phyloP scores from a whole-genome alignment of 2,329 filamentous ascomycete genomes.

The Clonostachys byssicola region DNA sequence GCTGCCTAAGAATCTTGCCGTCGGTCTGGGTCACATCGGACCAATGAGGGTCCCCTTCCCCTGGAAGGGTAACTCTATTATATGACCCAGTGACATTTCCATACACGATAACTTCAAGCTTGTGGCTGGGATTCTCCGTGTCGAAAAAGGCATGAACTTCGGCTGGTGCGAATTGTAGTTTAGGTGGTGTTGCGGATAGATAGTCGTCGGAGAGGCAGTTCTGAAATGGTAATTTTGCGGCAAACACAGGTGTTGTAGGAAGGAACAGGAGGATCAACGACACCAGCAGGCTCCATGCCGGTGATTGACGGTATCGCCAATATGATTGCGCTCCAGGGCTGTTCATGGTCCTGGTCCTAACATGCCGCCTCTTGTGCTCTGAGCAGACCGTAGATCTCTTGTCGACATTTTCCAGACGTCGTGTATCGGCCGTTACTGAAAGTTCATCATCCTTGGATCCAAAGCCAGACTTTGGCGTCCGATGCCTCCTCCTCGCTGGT shows the following conservation, averaged over 20 bases:
- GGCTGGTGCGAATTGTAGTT: conserved; percentile 76
- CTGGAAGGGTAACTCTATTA: conserved; percentile 52
- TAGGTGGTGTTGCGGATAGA: conserved; percentile 47
- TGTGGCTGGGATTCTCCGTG: conserved; percentile 52
- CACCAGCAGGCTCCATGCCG: conserved; percentile 15
- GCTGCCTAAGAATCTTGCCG: conserved; percentile 74
- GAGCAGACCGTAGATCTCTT: too few relatives aligned
- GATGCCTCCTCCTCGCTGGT: conserved; percentile 1
- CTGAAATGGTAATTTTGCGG: conserved; percentile 71
- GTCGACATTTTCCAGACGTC: too few relatives aligned
- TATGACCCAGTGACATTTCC: conserved; percentile 83
- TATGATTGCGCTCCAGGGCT: not conserved
- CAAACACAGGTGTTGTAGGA: conserved; percentile 40
- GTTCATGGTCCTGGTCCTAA: not conserved
- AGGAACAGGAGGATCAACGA: conserved; percentile 28
- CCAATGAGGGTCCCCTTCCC: conserved; percentile 57
- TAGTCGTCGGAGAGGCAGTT: conserved; percentile 72
- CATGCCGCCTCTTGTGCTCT: too few relatives aligned
- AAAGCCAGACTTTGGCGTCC: not conserved
- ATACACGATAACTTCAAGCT: conserved; percentile 75
- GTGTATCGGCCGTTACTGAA: too few relatives aligned
- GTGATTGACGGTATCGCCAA: conserved; percentile 5
- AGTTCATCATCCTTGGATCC: too few relatives aligned
- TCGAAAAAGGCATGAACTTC: conserved; percentile 74
- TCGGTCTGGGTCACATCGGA: conserved; percentile 50